Conservation (phyloP, 2,329 filamentous ascomycete genomes). For the Ceratocystis harringtonii region DNA sequence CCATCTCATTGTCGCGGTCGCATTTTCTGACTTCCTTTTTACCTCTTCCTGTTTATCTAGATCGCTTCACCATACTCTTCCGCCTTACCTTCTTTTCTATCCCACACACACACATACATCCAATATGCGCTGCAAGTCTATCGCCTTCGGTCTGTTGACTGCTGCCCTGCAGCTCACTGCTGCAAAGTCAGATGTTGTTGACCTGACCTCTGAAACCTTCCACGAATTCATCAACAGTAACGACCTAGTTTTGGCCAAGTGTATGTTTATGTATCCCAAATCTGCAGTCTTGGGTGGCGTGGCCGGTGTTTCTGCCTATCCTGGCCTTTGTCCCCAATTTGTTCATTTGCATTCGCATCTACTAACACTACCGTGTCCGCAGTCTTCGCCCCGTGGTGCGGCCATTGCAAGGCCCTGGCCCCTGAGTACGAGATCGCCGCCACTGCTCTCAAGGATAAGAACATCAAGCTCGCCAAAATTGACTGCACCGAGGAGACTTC, state of each 20-base stretch:
- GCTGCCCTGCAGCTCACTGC: slow-evolving; percentile 46
- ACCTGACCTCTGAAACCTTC: slow-evolving; percentile 77
- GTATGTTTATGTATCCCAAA: slow-evolving; percentile 35
- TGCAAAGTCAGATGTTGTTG: slow-evolving; percentile 62
- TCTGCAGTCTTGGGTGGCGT: too few species aligned
- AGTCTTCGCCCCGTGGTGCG: slow-evolving; percentile 95
- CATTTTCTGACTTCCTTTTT: slow-evolving; percentile 9
- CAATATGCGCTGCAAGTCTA: slow-evolving; percentile 36
- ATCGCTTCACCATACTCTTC: slow-evolving; percentile 9
- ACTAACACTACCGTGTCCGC: slow-evolving; percentile 8
- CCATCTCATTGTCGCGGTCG: slow-evolving; percentile 8
- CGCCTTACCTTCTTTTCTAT: slow-evolving; percentile 5
- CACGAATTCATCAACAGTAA: slow-evolving; percentile 72
- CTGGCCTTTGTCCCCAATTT: too few species aligned
- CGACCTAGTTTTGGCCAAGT: slow-evolving; percentile 85
- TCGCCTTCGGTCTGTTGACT: slow-evolving; percentile 40
- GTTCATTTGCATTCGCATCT: too few species aligned
- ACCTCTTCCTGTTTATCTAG: slow-evolving; percentile 2
- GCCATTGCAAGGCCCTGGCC: slow-evolving; percentile 96
- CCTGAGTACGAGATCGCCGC: slow-evolving; percentile 83
- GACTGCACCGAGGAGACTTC: slow-evolving; percentile 93
- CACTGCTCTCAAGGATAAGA: slow-evolving; percentile 72
- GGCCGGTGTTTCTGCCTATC: too few species aligned
- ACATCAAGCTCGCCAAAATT: slow-evolving; percentile 70
- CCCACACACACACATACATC: slow-evolving; percentile 15